Base-by-base conservation (phyloP, 148 eudicot species). In the Pharnaceum exiguum region DNA sequence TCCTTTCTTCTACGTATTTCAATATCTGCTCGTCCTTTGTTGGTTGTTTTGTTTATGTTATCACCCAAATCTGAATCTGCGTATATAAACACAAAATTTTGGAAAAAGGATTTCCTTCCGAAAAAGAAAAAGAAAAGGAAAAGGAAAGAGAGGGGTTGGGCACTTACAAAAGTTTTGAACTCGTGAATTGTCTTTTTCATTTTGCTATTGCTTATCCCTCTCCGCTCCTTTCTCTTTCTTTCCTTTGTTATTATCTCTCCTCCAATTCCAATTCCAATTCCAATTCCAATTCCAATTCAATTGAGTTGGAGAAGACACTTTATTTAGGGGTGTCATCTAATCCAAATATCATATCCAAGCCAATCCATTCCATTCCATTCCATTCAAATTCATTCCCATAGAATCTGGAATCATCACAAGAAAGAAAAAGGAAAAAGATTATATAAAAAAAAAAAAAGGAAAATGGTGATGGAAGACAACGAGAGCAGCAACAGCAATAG, bases 401-500 rank as follows among this genome's bases (percentile, higher is more conserved):
- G n/a, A n/a, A n/a, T n/a, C n/a, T n/a, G n/a, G n/a, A n/a, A n/a
- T n/a, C n/a, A n/a, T n/a, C n/a, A n/a, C n/a, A n/a, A n/a, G n/a
- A n/a, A n/a, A n/a, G n/a, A n/a, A n/a, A n/a, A 13, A 10, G 21
- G 3, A 49, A 23, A n/a, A 24, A 17, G 46, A 10, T 16, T 31
- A 23, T 30, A 38, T 32, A 30, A 58, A 39, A 45, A 10, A 36
- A 56, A 38, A 21, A 25, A 23, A 5, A 33, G 11, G 25, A 57
- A 60, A 72, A 87, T 87, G 97, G 91, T 74, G 77, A 80, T 74
- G 83, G 89, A 83, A 43, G 89, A 84, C 63, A 78, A 82, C 72
- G 95, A 91, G 83, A 85, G 96, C 52, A 77, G 95, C 21, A 70
- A 59, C 38, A 78, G 94, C 19, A 81, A 82, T 25, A 85, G 86